A percentile compares a stretch with the other conserved stretches of the same genome.
These are phyloP conservation scores for Rosa lucieae DNA, from an alignment of 306 rosid species.

Conservation along the genomic window DNA sequence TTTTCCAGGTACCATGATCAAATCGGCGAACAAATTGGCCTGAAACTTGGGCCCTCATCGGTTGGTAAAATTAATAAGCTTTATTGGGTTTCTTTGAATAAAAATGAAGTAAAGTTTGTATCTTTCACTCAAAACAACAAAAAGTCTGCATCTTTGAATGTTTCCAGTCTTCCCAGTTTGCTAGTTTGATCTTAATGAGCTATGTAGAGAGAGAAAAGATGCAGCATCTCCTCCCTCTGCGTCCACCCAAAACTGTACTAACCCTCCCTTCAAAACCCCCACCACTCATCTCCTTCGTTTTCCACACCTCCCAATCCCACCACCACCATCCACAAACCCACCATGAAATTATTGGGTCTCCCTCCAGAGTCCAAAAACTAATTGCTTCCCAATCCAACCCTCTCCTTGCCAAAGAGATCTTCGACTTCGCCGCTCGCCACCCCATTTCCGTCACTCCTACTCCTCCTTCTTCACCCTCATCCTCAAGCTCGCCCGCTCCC, in stretches of 20 bases:
- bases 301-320: constrained; percentile 15
- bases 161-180: too few species aligned
- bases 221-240: background rate
- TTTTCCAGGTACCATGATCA: too few species aligned
- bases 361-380: constrained; percentile 71
- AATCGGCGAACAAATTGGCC: too few species aligned
- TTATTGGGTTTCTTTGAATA: too few species aligned
- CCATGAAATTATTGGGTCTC: constrained; percentile 43
- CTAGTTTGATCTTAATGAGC: too few species aligned
- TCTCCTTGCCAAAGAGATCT: constrained; percentile 78
- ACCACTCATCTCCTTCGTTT: constrained; percentile 9
- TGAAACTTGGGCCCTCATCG: too few species aligned
- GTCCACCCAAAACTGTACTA: constrained; percentile 20
- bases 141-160: too few species aligned
- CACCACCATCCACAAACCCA: too few species aligned
- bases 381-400: constrained; percentile 78
- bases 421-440: constrained; percentile 60
- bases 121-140: too few species aligned
- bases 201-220: too few species aligned
- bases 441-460: constrained; percentile 64
- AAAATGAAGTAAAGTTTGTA: too few species aligned
- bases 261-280: constrained; percentile 2
- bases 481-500: constrained; percentile 72
- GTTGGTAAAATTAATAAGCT: too few species aligned
- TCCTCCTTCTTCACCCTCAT: constrained; percentile 57